These are phyloP conservation scores for Chlorella sp. DNA, from an alignment of 139 green algal genomes.

Conservation along the genomic window DNA sequence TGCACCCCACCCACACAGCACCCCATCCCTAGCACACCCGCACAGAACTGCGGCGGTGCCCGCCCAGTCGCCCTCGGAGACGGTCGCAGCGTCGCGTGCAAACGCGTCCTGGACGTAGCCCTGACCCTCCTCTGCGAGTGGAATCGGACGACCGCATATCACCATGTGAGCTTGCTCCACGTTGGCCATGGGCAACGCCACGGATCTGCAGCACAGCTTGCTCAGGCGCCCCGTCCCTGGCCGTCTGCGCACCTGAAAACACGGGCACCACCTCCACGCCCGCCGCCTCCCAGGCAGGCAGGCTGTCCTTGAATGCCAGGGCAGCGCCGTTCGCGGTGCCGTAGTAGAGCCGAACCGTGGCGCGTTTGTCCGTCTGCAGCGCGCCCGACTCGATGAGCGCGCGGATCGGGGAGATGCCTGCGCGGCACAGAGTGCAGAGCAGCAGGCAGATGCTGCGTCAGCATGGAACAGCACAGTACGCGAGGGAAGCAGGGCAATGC, in stretches of 20 bases:
- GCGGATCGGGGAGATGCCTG: slow-evolving; percentile 77
- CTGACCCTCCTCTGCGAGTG: slow-evolving; percentile 31
- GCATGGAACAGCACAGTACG: too few relatives aligned
- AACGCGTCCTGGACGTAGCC: slow-evolving; percentile 85
- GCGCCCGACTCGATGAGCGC: slow-evolving; percentile 75
- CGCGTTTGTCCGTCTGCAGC: slow-evolving; percentile 48
- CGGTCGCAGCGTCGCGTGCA: neutral
- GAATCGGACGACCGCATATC: too few relatives aligned
- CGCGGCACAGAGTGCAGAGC: too few relatives aligned
- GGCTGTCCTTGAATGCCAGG: slow-evolving; percentile 48
- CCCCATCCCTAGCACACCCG: too few relatives aligned
- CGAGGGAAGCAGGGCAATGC: too few relatives aligned
- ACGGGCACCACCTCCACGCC: slow-evolving; percentile 73
- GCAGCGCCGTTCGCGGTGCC: slow-evolving; percentile 51
- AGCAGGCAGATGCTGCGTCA: neutral
- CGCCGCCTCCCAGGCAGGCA: slow-evolving; percentile 60
- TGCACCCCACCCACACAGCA: too few relatives aligned
- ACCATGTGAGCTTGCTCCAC: too few relatives aligned
- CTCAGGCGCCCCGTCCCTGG: too few relatives aligned
- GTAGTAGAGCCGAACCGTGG: slow-evolving; percentile 77
- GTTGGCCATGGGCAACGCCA: too few relatives aligned
- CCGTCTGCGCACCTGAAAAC: too few relatives aligned
- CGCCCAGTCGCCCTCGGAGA: slow-evolving; percentile 30
- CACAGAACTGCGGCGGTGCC: slow-evolving; percentile 71
- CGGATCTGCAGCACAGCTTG: too few relatives aligned